phyloP scores from a whole-genome alignment of 148 eudicot genomes.

The Rhododendron vialii region DNA sequence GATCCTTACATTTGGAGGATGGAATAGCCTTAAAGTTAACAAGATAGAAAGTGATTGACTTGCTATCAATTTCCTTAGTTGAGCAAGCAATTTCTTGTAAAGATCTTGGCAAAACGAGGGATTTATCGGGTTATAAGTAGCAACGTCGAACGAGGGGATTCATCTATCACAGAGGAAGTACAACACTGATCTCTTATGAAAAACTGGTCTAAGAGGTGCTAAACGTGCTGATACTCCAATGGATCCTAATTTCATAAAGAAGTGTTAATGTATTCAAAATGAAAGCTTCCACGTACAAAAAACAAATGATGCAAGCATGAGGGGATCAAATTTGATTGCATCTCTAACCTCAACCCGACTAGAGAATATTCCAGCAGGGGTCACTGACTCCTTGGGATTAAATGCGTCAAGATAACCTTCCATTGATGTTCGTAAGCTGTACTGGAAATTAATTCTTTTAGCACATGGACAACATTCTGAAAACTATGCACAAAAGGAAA shows the following conservation, averaged over 20 bases:
- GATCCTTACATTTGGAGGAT: neutral
- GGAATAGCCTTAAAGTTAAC: neutral
- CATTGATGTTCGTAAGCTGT: slow-evolving; percentile 91
- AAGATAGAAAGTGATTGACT: neutral
- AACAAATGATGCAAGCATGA: neutral
- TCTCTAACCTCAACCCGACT: slow-evolving; percentile 71
- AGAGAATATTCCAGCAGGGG: slow-evolving; percentile 86
- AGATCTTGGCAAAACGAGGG: neutral
- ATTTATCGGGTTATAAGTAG: neutral
- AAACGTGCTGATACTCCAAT: neutral
- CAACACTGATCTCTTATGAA: neutral
- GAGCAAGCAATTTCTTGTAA: neutral
- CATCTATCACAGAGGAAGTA: neutral
- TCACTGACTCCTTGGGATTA: slow-evolving; percentile 63
- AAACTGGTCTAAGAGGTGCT: neutral
- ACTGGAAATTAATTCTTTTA: slow-evolving; percentile 6
- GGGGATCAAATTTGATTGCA: neutral
- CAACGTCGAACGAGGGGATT: neutral
- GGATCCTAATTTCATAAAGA: neutral
- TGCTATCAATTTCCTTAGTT: neutral
- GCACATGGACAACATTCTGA: neutral
- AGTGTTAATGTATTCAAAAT: neutral
- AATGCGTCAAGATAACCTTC: slow-evolving; percentile 73
- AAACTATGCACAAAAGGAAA: neutral
- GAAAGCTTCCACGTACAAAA: neutral